phyloP scores from a whole-genome alignment of 495 filamentous ascomycete species.

The Xanthoparmelia taractica region DNA sequence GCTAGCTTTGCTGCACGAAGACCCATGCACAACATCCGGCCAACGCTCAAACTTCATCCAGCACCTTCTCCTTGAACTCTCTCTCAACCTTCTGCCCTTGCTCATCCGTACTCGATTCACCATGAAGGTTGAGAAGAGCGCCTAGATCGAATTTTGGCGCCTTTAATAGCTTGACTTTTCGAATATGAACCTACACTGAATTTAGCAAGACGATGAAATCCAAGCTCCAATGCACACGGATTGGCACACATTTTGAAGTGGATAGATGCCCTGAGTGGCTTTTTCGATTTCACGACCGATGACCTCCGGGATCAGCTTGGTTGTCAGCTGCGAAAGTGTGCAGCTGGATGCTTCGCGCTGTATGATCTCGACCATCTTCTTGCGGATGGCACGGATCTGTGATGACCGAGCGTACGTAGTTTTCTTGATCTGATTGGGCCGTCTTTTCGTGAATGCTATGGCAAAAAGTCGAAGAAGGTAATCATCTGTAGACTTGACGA shows the following conservation, averaged over 20 bases:
- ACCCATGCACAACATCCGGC: not conserved
- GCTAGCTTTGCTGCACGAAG: not conserved
- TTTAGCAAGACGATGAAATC: conserved; percentile 30
- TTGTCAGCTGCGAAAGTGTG: conserved; percentile 87
- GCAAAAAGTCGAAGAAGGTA: conserved; percentile 97
- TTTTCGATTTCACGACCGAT: conserved; percentile 99
- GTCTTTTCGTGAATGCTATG: conserved; percentile 97
- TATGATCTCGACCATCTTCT: conserved; percentile 99
- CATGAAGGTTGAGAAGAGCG: conserved; percentile 87
- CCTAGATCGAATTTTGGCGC: conserved; percentile 97
- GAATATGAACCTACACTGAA: conserved; percentile 80
- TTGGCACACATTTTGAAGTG: conserved; percentile 84
- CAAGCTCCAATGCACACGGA: not conserved
- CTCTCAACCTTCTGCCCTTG: conserved; percentile 96
- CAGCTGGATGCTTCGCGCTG: conserved; percentile 88
- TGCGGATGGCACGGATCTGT: conserved; percentile 92
- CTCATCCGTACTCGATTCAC: conserved; percentile 93
- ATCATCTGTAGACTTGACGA: conserved; percentile 98
- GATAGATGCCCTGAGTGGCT: conserved; percentile 97
- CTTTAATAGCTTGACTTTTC: conserved; percentile 99
- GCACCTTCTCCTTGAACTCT: conserved; percentile 96
- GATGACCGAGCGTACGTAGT: conserved; percentile 94
- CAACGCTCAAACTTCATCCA: conserved; percentile 75
- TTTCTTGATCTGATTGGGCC: conserved; percentile 99
- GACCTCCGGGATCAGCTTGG: conserved; percentile 97